Evolutionary conservation across 2,329 filamentous ascomycete species (phyloP).

Genomic region (Penicillium decumbens): DNA sequence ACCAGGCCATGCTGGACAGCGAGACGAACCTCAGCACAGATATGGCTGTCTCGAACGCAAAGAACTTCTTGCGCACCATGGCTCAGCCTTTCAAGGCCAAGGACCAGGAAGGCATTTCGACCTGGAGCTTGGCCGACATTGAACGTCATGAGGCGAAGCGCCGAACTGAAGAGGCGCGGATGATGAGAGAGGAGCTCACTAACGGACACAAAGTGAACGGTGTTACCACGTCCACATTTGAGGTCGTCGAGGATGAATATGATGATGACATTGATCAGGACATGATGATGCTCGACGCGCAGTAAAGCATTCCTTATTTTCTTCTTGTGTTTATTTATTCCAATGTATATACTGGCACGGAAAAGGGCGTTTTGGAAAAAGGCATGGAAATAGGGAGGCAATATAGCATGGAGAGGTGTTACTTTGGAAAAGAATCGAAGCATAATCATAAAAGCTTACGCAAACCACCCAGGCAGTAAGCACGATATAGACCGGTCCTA

Average conservation of each 20-base stretch:
- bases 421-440: background rate
- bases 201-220: constrained; percentile 27
- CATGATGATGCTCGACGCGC: constrained; percentile 40
- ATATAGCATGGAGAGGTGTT: constrained; percentile 24
- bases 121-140: constrained; percentile 79
- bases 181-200: constrained; percentile 51
- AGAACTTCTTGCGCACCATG: constrained; percentile 86
- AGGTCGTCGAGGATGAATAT: constrained; percentile 32
- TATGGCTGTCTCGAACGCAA: constrained; percentile 84
- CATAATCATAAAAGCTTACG: background rate
- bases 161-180: constrained; percentile 65
- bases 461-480: background rate
- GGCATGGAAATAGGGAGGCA: constrained; percentile 12
- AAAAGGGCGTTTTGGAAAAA: constrained; percentile 14
- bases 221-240: constrained; percentile 19
- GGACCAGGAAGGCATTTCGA: constrained; percentile 88
- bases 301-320: constrained; percentile 18
- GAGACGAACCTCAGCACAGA: constrained; percentile 91
- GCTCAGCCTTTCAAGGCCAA: constrained; percentile 78
- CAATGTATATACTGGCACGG: constrained; percentile 7
- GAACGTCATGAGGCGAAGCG: constrained; percentile 64
- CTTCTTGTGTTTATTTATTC: constrained; percentile 4
- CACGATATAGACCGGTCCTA: background rate
- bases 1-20: constrained; percentile 75
- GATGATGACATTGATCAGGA: constrained; percentile 45